Evolutionary conservation across 2,329 filamentous ascomycete genomes (phyloP).

Genomic region (Fusarium lyarnte): DNA sequence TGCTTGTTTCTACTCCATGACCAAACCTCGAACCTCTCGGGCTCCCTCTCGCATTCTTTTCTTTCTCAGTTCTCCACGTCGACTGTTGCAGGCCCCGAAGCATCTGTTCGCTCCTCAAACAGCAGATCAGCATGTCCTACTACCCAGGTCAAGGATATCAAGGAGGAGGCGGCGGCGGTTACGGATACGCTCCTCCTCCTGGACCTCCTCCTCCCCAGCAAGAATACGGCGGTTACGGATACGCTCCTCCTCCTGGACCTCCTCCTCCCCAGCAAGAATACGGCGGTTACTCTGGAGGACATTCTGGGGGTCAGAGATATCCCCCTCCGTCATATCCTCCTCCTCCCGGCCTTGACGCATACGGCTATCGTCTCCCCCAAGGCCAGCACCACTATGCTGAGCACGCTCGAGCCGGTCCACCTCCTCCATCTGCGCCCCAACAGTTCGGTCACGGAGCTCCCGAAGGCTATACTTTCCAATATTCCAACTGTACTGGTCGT

Average conservation of each 20-base stretch:
- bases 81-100: slow-evolving; percentile 1
- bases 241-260: slow-evolving; percentile 41
- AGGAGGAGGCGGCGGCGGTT: slow-evolving; percentile 50
- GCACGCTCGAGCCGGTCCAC: slow-evolving; percentile 48
- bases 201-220: slow-evolving; percentile 42
- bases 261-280: slow-evolving; percentile 41
- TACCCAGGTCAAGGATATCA: slow-evolving; percentile 55
- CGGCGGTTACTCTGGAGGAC: slow-evolving; percentile 35
- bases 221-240: slow-evolving; percentile 33
- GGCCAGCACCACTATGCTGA: slow-evolving; percentile 41
- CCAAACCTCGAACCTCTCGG: neutral
- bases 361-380: slow-evolving; percentile 56
- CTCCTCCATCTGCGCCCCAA: slow-evolving; percentile 62
- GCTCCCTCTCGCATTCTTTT: slow-evolving; percentile 22
- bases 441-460: slow-evolving; percentile 75
- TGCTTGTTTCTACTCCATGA: slow-evolving; percentile 10
- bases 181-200: slow-evolving; percentile 42
- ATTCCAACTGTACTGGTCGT: slow-evolving; percentile 77
- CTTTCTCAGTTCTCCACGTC: neutral
- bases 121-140: slow-evolving; percentile 48
- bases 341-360: slow-evolving; percentile 55
- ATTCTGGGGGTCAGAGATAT: slow-evolving; percentile 40
- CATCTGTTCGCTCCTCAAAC: slow-evolving; percentile 7
- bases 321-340: slow-evolving; percentile 52
- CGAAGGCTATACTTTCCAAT: slow-evolving; percentile 75